Percentiles rank a stretch among this genome's conserved stretches.
Conservation (phyloP, 176 grass and related monocot species). For the Oryza officinalis region DNA sequence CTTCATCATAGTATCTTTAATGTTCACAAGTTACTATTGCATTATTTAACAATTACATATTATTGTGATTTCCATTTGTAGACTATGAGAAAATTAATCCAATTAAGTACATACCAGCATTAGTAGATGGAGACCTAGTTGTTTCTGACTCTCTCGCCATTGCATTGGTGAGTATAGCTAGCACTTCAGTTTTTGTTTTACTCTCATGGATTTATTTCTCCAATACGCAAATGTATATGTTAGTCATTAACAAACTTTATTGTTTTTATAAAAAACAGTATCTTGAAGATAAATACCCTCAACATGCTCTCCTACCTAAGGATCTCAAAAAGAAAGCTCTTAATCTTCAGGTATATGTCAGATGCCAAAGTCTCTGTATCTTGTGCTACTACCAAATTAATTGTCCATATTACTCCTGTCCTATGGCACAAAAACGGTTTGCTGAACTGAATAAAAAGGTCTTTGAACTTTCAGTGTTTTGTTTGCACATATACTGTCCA, state of each 20-base stretch:
- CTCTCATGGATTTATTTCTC: background rate
- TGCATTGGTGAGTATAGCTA: conserved; percentile 51
- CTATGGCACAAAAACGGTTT: background rate
- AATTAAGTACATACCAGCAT: conserved; percentile 73
- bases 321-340: conserved; percentile 82
- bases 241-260: conserved; percentile 23
- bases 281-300: conserved; percentile 91
- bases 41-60: background rate
- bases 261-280: conserved; percentile 49
- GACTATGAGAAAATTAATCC: conserved; percentile 90
- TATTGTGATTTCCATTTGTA: conserved; percentile 22
- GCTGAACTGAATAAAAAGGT: background rate
- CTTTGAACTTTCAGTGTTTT: background rate
- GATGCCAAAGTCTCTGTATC: background rate
- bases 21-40: background rate
- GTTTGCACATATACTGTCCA: background rate
- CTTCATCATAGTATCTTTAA: background rate
- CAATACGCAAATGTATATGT: background rate
- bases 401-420: background rate
- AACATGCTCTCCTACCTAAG: conserved; percentile 65
- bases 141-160: conserved; percentile 81
- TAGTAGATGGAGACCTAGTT: conserved; percentile 68
- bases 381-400: background rate
- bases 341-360: conserved; percentile 75
- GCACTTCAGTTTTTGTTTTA: conserved; percentile 4